Percentiles rank a stretch among this genome's conserved stretches.
phyloP scores from a whole-genome alignment of 2,329 filamentous ascomycete species.

The Lizonia empirigonia region DNA sequence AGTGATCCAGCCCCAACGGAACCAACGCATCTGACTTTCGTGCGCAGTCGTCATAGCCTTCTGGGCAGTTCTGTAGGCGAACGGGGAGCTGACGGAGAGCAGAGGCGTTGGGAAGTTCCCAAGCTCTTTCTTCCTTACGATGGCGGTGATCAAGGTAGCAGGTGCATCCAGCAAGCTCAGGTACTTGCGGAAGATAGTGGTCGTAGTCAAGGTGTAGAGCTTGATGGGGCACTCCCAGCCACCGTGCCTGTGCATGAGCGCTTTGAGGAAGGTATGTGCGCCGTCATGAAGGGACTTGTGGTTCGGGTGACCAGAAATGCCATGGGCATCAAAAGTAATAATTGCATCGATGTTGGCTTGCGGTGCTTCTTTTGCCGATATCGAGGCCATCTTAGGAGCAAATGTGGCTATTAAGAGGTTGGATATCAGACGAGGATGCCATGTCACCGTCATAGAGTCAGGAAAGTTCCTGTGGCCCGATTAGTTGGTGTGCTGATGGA shows the following conservation, averaged over 20 bases:
- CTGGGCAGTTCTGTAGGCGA: constrained; percentile 70
- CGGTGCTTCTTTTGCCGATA: constrained; percentile 52
- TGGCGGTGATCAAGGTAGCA: constrained; percentile 67
- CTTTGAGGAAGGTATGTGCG: constrained; percentile 71
- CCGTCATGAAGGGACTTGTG: constrained; percentile 89
- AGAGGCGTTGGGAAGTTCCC: constrained; percentile 62
- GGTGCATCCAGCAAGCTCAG: constrained; percentile 74
- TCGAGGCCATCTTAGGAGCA: constrained; percentile 64
- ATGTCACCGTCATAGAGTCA: constrained; percentile 83
- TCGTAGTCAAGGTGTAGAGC: constrained; percentile 81
- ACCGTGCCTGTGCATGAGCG: constrained; percentile 66
- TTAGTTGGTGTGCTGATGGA: constrained; percentile 8
- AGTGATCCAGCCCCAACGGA: constrained; percentile 92
- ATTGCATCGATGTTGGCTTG: constrained; percentile 74
- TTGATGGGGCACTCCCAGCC: constrained; percentile 76
- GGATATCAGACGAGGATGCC: constrained; percentile 74
- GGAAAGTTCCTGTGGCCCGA: constrained; percentile 66
- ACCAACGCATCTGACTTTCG: constrained; percentile 98
- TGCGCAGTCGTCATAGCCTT: constrained; percentile 89
- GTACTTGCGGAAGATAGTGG: constrained; percentile 81
- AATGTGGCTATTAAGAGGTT: constrained; percentile 74
- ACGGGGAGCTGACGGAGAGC: constrained; percentile 72
- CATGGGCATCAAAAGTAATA: constrained; percentile 84
- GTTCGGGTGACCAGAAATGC: constrained; percentile 89
- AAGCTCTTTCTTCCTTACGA: constrained; percentile 56